Base-by-base conservation (phyloP, 257 asterid genomes). In the Henckelia pumila region DNA sequence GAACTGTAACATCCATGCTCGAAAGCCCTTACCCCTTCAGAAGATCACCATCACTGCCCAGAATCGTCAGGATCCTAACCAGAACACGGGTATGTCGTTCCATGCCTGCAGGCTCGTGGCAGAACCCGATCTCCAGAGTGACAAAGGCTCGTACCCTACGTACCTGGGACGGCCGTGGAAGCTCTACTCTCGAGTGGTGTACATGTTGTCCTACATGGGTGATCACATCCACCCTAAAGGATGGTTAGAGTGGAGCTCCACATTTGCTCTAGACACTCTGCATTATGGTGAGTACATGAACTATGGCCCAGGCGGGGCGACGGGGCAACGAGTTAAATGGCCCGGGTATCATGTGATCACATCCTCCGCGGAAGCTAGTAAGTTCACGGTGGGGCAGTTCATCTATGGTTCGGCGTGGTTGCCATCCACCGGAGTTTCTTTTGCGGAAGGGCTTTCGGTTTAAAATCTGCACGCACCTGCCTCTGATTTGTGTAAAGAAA, bases 151-250 rank as follows among this genome's bases (percentile, higher is more conserved):
- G 72, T 56, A 68, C 64, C 66, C 73, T 5, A 82, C 84, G 0
- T 82, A 74, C 53, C 47, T 82, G 49, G 87, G 87, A 1, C 75
- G 87, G 1, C 87, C 87, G 0, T 82, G 87, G 87, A 82, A 82
- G 53, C 10, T 79, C 74, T 82, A 82, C 55, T 76, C 87, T 0
- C 20, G 87, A 49, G 64, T 80, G 0, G 87, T 82, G 6, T 60
- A 68, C 61, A 57, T 82, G 82, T 58, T 73, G 24, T 76, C 87
- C 1, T 56, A 61, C 79, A 74, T 82, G 50, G 84, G 81, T 0
- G 82, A 82, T 59, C 84, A 76, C 50, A 13, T 40, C n/a, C 50
- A 40, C 50, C n/a, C 50, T 40, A 40, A 13, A 40, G 50, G 50
- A 13, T 82, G 84, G 80, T 73, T 82, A 21, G 84, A 80, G 37